Evolutionary conservation across 2,329 filamentous ascomycete species (phyloP), one percentile per base, ranked within the genome.

Genomic region (Fusarium algeriense): DNA sequence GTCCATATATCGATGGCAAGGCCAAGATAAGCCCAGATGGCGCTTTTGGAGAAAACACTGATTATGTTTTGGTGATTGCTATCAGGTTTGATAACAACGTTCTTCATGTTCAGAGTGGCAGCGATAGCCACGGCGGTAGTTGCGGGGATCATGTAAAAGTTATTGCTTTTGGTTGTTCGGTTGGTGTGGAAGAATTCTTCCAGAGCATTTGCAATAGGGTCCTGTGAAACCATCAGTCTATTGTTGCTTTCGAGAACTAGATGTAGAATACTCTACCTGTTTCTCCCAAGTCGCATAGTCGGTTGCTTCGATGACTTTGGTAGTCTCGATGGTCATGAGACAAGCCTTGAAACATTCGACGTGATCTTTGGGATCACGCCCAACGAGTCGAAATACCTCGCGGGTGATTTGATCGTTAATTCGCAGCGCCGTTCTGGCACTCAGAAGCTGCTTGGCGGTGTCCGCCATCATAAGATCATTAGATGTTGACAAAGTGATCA

Each of bases 381-480:
- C 41, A 12, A 46, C 43, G 20, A 66, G 43, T 19, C 17, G 23
- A 34, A 66, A 67, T n/a, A 66, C 28, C 23, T 67, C 54, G 34
- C 32, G 9, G n/a, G 23, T 30, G 46, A 50, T 64, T 28, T 66
- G 54, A 0, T 34, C 20, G 2, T 54, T 23, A 34, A 67, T 26
- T 10, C 28, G 32, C 7, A 28, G n/a, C 14, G 45, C 46, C 17
- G 32, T 26, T 10, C 6, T 3, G 10, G 15, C 23, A 10, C 30
- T 34, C 17, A 55, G 20, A 5, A 17, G 12, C 12, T 6, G 26
- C 5, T 56, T 34, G 1, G 48, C n/a, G 9, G 26, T 15, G 9
- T 8, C 57, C 8, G 38, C 32, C 57, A 60, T 60, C 12, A 14
- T 30, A 15, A 9, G 13, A 26, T 35, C 9, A 30, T 15, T 17